Conservation (phyloP, 23 red algal genomes). For the Gracilaria gracilis region DNA sequence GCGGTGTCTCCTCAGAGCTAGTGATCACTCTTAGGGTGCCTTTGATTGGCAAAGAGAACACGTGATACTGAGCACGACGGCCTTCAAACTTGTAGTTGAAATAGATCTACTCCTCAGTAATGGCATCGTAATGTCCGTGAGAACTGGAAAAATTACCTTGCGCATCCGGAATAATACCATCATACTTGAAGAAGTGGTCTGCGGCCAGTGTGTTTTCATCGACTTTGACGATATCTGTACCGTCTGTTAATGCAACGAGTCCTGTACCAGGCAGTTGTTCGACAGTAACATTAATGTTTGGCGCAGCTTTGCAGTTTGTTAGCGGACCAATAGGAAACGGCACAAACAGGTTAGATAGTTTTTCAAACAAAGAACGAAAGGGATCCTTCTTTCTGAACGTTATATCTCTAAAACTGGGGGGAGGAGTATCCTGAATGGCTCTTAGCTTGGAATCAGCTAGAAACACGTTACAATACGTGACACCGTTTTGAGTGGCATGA, state of each 20-base stretch:
- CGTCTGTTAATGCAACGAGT: slow-evolving; percentile 35
- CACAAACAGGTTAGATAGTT: slow-evolving; percentile 13
- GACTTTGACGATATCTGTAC: not conserved
- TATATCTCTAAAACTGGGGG: not conserved
- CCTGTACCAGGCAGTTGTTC: not conserved
- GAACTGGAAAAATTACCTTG: slow-evolving; percentile 37
- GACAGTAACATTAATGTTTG: slow-evolving; percentile 49
- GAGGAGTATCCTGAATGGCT: slow-evolving; percentile 7
- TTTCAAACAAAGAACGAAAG: slow-evolving; percentile 40
- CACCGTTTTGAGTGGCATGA: not conserved
- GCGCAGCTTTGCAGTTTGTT: not conserved
- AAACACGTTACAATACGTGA: slow-evolving; percentile 44
- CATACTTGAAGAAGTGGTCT: slow-evolving; percentile 53
- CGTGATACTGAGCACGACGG: not conserved
- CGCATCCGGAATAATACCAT: not conserved
- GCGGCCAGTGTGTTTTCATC: slow-evolving; percentile 35
- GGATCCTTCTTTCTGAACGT: slow-evolving; percentile 36
- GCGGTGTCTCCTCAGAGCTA: slow-evolving; percentile 9
- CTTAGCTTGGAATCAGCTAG: not conserved
- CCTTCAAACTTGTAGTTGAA: slow-evolving; percentile 42
- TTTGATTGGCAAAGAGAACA: slow-evolving; percentile 30
- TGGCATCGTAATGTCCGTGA: slow-evolving; percentile 30
- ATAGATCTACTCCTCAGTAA: slow-evolving; percentile 45
- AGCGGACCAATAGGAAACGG: slow-evolving; percentile 13
- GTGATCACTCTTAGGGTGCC: slow-evolving; percentile 27